A percentile compares a stretch with the other conserved stretches of the same genome.
These are phyloP conservation scores for Aspergillus pseudoglaucus DNA, from an alignment of 2,329 filamentous ascomycete species.

Conservation along the genomic window DNA sequence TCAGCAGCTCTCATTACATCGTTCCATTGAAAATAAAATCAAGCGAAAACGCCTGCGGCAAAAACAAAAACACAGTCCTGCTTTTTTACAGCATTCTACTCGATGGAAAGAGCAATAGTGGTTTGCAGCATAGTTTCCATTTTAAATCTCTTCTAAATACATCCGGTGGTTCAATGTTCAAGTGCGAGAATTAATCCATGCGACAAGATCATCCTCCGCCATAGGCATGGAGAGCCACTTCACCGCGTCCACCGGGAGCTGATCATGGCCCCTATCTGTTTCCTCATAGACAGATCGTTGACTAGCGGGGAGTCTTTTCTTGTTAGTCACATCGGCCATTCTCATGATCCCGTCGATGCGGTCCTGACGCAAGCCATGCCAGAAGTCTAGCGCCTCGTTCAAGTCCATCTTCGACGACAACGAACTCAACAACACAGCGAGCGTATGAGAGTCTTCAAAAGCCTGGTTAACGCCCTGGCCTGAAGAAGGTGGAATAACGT, in stretches of 20 bases:
- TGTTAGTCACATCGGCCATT: neutral
- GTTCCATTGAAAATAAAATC: no score
- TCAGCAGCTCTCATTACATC: no score
- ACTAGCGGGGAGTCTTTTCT: neutral
- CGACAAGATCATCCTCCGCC: neutral
- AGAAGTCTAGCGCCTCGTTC: neutral
- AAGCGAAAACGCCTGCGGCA: no score
- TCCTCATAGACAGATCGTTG: neutral
- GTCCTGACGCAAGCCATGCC: neutral
- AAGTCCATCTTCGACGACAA: neutral
- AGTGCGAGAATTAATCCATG: neutral
- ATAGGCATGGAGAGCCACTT: neutral
- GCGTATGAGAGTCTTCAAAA: neutral
- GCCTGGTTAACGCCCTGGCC: neutral
- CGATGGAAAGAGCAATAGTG: no score
- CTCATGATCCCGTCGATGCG: neutral
- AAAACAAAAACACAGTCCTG: no score
- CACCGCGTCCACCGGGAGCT: neutral
- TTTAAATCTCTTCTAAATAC: no score
- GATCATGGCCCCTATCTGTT: neutral
- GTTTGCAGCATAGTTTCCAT: no score
- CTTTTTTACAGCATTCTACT: no score
- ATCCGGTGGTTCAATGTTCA: no score
- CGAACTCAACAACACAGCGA: neutral
- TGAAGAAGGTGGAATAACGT: neutral